Evolutionary conservation across 306 rosid genomes (phyloP).

Genomic region (Prunus armeniaca): DNA sequence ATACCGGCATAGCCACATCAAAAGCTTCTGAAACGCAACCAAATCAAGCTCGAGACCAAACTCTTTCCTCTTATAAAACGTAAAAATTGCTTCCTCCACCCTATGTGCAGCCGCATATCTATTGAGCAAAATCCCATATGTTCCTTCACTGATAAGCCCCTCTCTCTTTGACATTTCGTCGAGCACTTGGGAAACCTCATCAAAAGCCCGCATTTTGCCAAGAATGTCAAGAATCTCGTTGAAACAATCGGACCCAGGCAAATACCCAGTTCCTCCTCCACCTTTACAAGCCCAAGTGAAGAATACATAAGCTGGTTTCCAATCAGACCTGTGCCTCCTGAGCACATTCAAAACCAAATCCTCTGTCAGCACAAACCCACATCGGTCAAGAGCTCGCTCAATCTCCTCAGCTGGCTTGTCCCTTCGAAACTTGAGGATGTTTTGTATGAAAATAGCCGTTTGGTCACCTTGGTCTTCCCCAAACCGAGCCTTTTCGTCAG

Average conservation of each 20-base stretch:
- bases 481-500: conserved; percentile 9
- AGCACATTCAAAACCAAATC: conserved; percentile 60
- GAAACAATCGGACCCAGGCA: conserved; percentile 42
- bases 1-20: conserved; percentile 70
- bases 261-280: conserved; percentile 9
- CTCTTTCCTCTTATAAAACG: conserved; percentile 46
- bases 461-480: conserved; percentile 18
- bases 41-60: conserved; percentile 45
- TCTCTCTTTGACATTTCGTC: conserved; percentile 61
- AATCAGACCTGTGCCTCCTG: conserved; percentile 61
- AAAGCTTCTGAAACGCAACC: conserved; percentile 50
- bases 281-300: conserved; percentile 60
- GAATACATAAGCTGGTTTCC: conserved; percentile 60
- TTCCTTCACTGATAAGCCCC: conserved; percentile 41
- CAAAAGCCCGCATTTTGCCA: conserved; percentile 51
- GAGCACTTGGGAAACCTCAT: conserved; percentile 55
- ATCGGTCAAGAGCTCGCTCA: conserved; percentile 51
- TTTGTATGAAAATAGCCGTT: conserved; percentile 43
- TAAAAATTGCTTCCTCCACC: conserved; percentile 53
- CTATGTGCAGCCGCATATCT: conserved; percentile 62
- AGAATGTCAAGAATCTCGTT: conserved; percentile 62
- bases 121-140: conserved; percentile 44
- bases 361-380: conserved; percentile 36
- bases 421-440: conserved; percentile 59
- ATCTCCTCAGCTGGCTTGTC: conserved; percentile 49